phyloP scores from a whole-genome alignment of 208 protist genomes.

The Trypanosomatidae sp. region DNA sequence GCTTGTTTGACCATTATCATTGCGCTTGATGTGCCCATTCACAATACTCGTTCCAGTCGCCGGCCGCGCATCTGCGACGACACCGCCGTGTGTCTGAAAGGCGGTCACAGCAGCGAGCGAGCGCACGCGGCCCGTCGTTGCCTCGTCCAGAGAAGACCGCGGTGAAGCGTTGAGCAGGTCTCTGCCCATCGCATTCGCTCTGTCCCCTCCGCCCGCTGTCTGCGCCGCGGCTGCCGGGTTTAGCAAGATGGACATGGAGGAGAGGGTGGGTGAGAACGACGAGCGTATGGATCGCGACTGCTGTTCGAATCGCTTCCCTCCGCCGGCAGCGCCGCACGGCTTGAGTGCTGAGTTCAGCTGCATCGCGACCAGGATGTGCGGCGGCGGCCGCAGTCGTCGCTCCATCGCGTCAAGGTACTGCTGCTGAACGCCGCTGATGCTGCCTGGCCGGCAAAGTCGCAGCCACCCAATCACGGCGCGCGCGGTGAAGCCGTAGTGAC shows the following conservation, averaged over 20 bases:
- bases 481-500: slow-evolving; percentile 93
- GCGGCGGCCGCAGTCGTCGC: slow-evolving; percentile 47
- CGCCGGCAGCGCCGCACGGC: background rate
- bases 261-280: too few species aligned
- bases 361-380: slow-evolving; percentile 21
- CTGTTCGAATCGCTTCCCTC: background rate
- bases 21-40: background rate
- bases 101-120: background rate
- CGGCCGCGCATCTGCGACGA: slow-evolving; percentile 23
- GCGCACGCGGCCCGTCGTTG: background rate
- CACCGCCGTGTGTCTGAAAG: slow-evolving; percentile 25
- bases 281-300: background rate
- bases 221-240: background rate
- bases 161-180: background rate
- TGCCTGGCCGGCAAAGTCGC: slow-evolving; percentile 94
- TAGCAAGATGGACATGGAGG: background rate
- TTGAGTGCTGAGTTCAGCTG: slow-evolving; percentile 8
- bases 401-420: slow-evolving; percentile 91
- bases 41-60: background rate
- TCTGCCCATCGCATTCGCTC: background rate
- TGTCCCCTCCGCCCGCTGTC: background rate
- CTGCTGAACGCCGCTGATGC: slow-evolving; percentile 97
- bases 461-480: slow-evolving; percentile 93
- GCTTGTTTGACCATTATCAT: background rate
- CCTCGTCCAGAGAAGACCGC: background rate